These are phyloP conservation scores for Myotisia sp. DNA, from an alignment of 2,329 filamentous ascomycete genomes.

Conservation along the genomic window DNA sequence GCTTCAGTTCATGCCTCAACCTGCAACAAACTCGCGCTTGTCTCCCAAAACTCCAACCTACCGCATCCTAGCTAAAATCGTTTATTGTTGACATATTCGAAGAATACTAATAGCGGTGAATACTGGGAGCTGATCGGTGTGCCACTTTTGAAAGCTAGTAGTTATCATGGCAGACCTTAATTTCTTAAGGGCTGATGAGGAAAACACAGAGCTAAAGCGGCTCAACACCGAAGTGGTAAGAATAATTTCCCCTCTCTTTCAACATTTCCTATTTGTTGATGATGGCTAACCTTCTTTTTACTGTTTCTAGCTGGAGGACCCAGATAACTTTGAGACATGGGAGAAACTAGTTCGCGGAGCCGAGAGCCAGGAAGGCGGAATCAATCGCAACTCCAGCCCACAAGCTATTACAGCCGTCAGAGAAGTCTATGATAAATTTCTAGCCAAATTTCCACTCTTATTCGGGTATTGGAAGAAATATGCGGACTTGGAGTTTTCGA, in stretches of 20 bases:
- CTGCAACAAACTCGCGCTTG: too few relatives aligned
- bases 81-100: too few relatives aligned
- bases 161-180: slow-evolving; percentile 65
- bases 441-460: slow-evolving; percentile 84
- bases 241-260: too few relatives aligned
- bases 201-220: slow-evolving; percentile 68
- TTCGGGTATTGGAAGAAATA: slow-evolving; percentile 99
- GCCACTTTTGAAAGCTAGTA: too few relatives aligned
- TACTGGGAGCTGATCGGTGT: too few relatives aligned
- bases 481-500: slow-evolving; percentile 92
- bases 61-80: too few relatives aligned
- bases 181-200: slow-evolving; percentile 62
- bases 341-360: slow-evolving; percentile 76
- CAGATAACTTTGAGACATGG: slow-evolving; percentile 90
- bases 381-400: slow-evolving; percentile 92
- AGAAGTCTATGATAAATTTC: slow-evolving; percentile 79
- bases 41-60: too few relatives aligned
- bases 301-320: slow-evolving; percentile 43
- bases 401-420: slow-evolving; percentile 79
- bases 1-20: too few relatives aligned
- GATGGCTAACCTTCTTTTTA: not conserved
- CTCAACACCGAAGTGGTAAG: slow-evolving; percentile 64
- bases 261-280: not conserved
- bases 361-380: slow-evolving; percentile 74
- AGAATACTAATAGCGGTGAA: too few relatives aligned